Base-by-base conservation (phyloP, 441 rosid genomes). In the Syzygium malaccense region DNA sequence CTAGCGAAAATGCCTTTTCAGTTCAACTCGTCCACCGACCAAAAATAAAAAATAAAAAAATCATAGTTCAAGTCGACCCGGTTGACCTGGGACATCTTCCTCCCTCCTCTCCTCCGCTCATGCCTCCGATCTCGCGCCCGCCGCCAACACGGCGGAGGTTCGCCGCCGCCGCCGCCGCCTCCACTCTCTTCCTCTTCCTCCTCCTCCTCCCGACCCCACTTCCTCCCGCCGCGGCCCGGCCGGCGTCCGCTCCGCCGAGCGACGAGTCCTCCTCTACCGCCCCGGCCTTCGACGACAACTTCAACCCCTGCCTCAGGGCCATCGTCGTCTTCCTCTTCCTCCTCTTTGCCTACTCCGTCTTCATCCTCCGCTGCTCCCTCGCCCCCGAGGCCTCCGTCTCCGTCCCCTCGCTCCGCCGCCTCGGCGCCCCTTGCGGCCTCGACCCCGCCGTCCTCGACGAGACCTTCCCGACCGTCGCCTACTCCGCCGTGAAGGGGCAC, bases 401-500 rank as follows among this genome's bases (percentile, higher is more conserved):
- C 37, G 86, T 3, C 33, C 55, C 41, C 37, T 55, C 55, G n/a
- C 32, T 41, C 86, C 78, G 13, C 85, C 54, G 3, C 7, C 75
- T 64, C 37, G 85, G 37, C 75, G 23, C 88, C 57, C 51, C 30
- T 60, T 49, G 32, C 54, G 20, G 87, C 79, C 79, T 45, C 78
- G 53, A 60, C 55, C 87, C 78, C 23, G 51, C 87, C 78, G 49
- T n/a, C 75, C 10, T 86, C 78, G 49, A 45, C 26, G 87, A 86
- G 45, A 20, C 87, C 55, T 86, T 86, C 87, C 88, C 88, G 68
- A 41, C 54, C 75, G 18, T 79, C 18, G 86, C 25, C 54, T 86
- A 86, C 86, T 41, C 86, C 51, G 58, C 58, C 45, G 78, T 88
- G 85, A 88, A 86, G 86, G 90, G 86, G 56, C 78, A 86, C 64